Conservation (phyloP, 768 basidiomycete genomes). For the Mycena venus region DNA sequence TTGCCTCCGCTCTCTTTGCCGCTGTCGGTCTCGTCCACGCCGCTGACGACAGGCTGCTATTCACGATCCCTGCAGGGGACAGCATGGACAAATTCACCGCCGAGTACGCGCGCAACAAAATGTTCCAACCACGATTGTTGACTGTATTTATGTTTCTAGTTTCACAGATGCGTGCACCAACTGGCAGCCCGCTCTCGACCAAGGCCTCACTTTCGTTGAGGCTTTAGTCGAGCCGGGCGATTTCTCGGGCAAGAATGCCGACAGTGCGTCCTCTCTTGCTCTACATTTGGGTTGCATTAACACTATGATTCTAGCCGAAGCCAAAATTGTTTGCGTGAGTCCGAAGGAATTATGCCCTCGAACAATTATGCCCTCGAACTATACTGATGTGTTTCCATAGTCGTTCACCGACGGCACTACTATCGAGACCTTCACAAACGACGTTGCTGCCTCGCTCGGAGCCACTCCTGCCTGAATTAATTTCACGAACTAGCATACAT, state of each 20-base stretch:
- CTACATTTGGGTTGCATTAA: too few relatives aligned
- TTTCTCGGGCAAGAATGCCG: slow-evolving; percentile 5
- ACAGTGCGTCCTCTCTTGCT: neutral
- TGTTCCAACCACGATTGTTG: neutral
- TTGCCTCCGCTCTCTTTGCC: neutral
- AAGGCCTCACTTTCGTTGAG: neutral
- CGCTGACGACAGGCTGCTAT: slow-evolving; percentile 11
- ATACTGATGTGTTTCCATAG: neutral
- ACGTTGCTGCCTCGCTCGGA: slow-evolving; percentile 7
- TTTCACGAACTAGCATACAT: too few relatives aligned
- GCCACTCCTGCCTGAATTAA: neutral
- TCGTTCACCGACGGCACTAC: neutral
- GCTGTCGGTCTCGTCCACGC: slow-evolving; percentile 9
- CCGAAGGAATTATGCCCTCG: too few relatives aligned
- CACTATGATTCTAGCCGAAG: neutral
- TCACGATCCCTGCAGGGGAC: slow-evolving; percentile 10
- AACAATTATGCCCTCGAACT: too few relatives aligned
- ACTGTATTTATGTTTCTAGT: neutral
- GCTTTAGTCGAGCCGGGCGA: slow-evolving; percentile 1
- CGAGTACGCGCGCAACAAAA: neutral
- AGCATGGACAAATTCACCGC: slow-evolving; percentile 8
- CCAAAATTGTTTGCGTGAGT: slow-evolving; percentile 13
- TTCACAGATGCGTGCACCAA: neutral
- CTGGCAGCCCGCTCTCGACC: neutral
- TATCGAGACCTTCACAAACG: neutral